These are phyloP conservation scores for Turritis glabra DNA, from an alignment of 345 rosid species.

Conservation along the genomic window DNA sequence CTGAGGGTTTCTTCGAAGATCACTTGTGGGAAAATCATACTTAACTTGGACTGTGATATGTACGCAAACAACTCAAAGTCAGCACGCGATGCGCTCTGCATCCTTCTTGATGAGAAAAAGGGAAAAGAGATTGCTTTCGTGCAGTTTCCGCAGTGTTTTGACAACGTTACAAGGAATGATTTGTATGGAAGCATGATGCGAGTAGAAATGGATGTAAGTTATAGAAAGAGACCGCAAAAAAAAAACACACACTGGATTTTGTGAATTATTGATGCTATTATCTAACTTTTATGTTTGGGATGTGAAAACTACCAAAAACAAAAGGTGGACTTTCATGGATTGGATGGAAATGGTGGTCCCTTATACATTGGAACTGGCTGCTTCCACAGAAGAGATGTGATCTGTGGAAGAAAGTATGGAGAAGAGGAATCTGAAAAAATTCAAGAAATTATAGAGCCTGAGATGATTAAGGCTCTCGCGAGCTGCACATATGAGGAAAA, in stretches of 20 bases:
- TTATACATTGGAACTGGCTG: constrained; percentile 73
- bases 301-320: constrained; percentile 11
- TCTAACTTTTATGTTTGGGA: constrained; percentile 33
- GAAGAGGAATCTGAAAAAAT: constrained; percentile 8
- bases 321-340: constrained; percentile 65
- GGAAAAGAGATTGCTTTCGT: constrained; percentile 68
- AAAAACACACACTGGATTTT: not conserved
- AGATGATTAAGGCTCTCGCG: constrained; percentile 52
- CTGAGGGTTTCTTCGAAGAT: constrained; percentile 67
- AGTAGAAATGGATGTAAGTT: constrained; percentile 22
- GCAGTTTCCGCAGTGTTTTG: constrained; percentile 62
- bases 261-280: not conserved
- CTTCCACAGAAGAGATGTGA: constrained; percentile 76
- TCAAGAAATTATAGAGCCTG: constrained; percentile 32
- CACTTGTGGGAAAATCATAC: constrained; percentile 58
- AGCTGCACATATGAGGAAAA: constrained; percentile 55
- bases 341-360: constrained; percentile 76
- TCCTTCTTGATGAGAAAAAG: constrained; percentile 71
- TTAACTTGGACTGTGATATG: constrained; percentile 85
- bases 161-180: constrained; percentile 61
- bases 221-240: not conserved
- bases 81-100: constrained; percentile 70
- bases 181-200: constrained; percentile 40
- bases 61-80: constrained; percentile 62
- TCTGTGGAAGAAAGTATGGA: constrained; percentile 52